Conservation (phyloP, 2,329 filamentous ascomycete species). For the Alternaria longipes region DNA sequence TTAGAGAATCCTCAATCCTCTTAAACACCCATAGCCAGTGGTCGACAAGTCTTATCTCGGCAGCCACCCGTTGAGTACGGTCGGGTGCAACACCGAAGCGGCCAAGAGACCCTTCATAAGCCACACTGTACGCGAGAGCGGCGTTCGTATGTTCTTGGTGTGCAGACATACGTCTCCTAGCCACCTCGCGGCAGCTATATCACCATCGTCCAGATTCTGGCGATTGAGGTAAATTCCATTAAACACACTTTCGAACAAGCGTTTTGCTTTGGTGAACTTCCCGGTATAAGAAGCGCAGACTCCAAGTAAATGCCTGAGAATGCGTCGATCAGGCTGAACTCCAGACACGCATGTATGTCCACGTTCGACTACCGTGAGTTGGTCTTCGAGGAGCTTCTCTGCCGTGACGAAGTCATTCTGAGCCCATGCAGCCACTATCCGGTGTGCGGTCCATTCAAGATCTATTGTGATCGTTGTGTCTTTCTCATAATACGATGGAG, state of each 20-base stretch:
- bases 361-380: constrained; percentile 37
- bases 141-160: constrained; percentile 40
- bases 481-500: constrained; percentile 19
- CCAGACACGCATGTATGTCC: constrained; percentile 32
- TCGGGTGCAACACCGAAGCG: constrained; percentile 28
- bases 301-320: constrained; percentile 41
- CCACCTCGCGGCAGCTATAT: constrained; percentile 46
- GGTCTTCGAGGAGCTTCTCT: constrained; percentile 32
- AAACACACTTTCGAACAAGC: constrained; percentile 39
- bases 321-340: constrained; percentile 36
- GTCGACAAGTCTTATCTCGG: constrained; percentile 36
- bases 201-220: constrained; percentile 39
- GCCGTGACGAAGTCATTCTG: constrained; percentile 31
- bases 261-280: constrained; percentile 41
- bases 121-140: constrained; percentile 41
- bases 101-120: constrained; percentile 33
- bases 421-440: constrained; percentile 34
- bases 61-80: constrained; percentile 24
- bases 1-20: constrained; percentile 27
- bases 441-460: constrained; percentile 31
- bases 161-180: constrained; percentile 46
- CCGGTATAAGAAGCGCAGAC: constrained; percentile 39
- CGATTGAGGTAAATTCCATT: constrained; percentile 32
- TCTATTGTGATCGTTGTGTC: constrained; percentile 16
- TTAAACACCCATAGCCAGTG: constrained; percentile 28